phyloP scores from a whole-genome alignment of 495 filamentous ascomycete species.

The Penicillium turbatum region DNA sequence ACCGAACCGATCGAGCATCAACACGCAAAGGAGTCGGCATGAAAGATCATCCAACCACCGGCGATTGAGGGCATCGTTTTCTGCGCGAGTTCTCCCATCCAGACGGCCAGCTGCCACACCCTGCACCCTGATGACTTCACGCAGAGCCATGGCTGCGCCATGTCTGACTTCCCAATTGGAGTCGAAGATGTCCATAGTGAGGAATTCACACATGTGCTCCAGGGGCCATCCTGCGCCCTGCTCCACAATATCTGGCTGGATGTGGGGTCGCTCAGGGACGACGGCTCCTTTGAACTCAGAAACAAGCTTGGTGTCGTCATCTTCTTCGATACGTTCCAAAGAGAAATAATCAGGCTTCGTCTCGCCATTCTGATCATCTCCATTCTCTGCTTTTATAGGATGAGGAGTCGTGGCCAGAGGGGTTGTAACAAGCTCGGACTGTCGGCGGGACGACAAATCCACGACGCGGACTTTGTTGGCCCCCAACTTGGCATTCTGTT shows the following conservation, averaged over 20 bases:
- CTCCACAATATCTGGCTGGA: conserved; percentile 63
- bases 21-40: conserved; percentile 85
- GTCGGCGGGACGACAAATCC: conserved; percentile 70
- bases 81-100: conserved; percentile 59
- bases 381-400: conserved; percentile 61
- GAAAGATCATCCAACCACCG: conserved; percentile 90
- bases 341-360: conserved; percentile 73
- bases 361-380: conserved; percentile 50
- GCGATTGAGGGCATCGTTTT: conserved; percentile 76
- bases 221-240: conserved; percentile 80
- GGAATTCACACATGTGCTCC: conserved; percentile 87
- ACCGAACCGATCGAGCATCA: conserved; percentile 95
- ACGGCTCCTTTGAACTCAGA: conserved; percentile 87
- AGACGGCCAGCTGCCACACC: conserved; percentile 84
- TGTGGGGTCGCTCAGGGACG: conserved; percentile 54
- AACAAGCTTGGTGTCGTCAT: conserved; percentile 89
- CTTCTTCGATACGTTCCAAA: conserved; percentile 67
- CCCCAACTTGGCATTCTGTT: conserved; percentile 75
- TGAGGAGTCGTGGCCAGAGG: conserved; percentile 61
- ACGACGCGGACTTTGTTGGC: conserved; percentile 87
- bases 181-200: conserved; percentile 91
- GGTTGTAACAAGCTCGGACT: conserved; percentile 61
- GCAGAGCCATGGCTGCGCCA: conserved; percentile 90
- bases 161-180: conserved; percentile 95
- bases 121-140: conserved; percentile 89